phyloP scores from a whole-genome alignment of 1,284 basidiomycete species.

The Tilletia indica region DNA sequence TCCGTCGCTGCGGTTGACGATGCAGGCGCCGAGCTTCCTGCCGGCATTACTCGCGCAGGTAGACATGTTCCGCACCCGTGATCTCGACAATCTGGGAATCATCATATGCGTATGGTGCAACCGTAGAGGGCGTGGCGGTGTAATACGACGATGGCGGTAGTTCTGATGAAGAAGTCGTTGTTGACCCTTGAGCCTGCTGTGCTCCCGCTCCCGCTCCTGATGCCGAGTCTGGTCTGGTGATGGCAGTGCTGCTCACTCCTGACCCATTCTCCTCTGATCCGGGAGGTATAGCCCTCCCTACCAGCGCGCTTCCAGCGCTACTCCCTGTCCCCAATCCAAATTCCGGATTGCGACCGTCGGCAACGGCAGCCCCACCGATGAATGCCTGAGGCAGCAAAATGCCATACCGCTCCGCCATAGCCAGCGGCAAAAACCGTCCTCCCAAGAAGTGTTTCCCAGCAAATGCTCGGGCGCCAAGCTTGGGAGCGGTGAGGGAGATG shows the following conservation, averaged over 20 bases:
- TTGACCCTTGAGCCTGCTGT: neutral
- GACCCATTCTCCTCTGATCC: neutral
- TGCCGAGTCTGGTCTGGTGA: neutral
- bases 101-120: constrained; percentile 13
- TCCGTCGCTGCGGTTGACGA: no score
- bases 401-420: constrained; percentile 13
- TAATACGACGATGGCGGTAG: neutral
- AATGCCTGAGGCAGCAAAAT: constrained; percentile 11
- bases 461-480: constrained; percentile 76
- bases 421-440: constrained; percentile 78
- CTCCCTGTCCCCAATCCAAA: constrained; percentile 11
- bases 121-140: constrained; percentile 2
- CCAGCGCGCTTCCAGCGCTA: constrained; percentile 22
- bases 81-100: constrained; percentile 51
- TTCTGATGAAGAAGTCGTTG: neutral
- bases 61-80: constrained; percentile 33
- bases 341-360: neutral
- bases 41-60: neutral
- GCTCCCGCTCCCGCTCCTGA: neutral
- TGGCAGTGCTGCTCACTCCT: neutral
- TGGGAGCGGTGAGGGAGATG: constrained; percentile 88
- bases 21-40: no score
- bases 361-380: neutral
- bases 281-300: constrained; percentile 22
- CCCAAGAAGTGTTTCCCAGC: constrained; percentile 84